phyloP scores from a whole-genome alignment of 345 rosid species.

The Theobroma cacao region DNA sequence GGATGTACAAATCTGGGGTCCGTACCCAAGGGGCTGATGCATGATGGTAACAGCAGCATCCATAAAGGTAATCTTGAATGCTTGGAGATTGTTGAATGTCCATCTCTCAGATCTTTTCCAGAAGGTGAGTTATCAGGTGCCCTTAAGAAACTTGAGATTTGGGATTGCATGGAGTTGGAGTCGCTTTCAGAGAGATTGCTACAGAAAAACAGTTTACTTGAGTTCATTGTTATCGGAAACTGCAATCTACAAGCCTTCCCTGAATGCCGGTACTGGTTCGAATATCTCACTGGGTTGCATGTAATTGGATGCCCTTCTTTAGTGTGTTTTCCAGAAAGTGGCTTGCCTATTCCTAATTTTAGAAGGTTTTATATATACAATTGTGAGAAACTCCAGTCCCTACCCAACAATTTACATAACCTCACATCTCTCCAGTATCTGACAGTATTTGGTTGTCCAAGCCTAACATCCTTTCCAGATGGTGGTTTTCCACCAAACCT shows the following conservation, averaged over 20 bases:
- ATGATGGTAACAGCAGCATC: neutral
- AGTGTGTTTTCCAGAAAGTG: conserved; percentile 1
- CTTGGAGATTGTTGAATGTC: conserved; percentile 9
- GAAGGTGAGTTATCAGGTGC: neutral
- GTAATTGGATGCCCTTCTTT: neutral
- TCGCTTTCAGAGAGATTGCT: too few relatives aligned
- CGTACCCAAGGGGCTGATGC: neutral
- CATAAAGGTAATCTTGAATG: neutral
- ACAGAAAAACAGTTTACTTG: too few relatives aligned
- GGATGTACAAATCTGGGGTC: neutral
- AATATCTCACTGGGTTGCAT: neutral
- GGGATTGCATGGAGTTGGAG: too few relatives aligned
- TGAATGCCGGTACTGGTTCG: neutral
- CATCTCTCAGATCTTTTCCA: conserved; percentile 3
- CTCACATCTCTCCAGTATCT: too few relatives aligned
- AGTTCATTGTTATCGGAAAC: too few relatives aligned
- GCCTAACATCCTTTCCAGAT: too few relatives aligned
- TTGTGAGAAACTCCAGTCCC: neutral
- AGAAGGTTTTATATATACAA: neutral
- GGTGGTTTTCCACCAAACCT: too few relatives aligned
- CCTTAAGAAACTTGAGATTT: neutral
- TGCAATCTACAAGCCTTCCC: too few relatives aligned
- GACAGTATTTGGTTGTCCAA: too few relatives aligned
- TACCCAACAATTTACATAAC: too few relatives aligned
- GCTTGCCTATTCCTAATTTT: neutral